Conservation (phyloP, 1,284 basidiomycete species). For the Thecaphora thlaspeos region DNA sequence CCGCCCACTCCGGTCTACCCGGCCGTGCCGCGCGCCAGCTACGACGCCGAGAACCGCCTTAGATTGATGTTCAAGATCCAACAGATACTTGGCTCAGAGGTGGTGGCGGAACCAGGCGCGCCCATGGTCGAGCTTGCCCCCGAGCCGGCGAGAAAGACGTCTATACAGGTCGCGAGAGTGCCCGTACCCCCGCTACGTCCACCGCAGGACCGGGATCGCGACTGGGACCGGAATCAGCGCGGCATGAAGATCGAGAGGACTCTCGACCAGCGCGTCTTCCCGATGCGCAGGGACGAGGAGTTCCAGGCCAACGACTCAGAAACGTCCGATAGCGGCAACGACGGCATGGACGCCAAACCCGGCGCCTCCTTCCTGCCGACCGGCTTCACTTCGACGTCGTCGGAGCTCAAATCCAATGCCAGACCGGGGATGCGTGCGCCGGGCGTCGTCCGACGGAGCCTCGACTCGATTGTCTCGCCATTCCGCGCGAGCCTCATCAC, state of each 20-base stretch:
- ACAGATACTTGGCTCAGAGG: constrained; percentile 16
- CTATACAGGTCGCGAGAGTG: background rate
- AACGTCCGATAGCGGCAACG: constrained; percentile 17
- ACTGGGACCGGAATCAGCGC: background rate
- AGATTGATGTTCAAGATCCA: constrained; percentile 25
- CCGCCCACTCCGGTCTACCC: no score
- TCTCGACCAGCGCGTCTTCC: constrained; percentile 17
- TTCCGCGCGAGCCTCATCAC: constrained; percentile 27
- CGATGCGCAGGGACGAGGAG: constrained; percentile 25
- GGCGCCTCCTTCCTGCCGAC: background rate
- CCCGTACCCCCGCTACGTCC: constrained; percentile 2
- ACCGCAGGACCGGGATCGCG: background rate
- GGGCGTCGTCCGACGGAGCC: constrained; percentile 24
- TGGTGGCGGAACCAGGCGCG: background rate
- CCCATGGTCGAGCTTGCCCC: no score
- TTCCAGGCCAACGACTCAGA: constrained; percentile 24
- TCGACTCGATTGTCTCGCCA: constrained; percentile 31
- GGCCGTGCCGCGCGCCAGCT: background rate
- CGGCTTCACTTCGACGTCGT: background rate
- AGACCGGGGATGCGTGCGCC: background rate
- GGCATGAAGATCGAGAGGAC: constrained; percentile 4
- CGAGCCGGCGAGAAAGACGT: background rate
- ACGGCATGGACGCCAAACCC: background rate
- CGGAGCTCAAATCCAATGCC: background rate
- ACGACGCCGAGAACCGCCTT: background rate